Conservation (phyloP, 1,284 basidiomycete genomes). For the Pseudozyma thailandica region DNA sequence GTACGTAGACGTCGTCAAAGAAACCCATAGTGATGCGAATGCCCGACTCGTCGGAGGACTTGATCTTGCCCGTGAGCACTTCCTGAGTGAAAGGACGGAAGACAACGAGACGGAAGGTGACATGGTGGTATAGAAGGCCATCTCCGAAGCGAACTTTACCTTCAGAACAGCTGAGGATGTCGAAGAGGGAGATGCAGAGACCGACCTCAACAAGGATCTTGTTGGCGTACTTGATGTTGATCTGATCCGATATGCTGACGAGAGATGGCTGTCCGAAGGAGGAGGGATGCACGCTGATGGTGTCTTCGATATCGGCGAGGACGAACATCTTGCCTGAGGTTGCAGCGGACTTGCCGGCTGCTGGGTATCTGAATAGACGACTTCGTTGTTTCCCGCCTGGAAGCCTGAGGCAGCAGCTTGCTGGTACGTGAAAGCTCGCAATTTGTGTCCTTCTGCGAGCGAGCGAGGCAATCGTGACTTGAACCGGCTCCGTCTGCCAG, state of each 20-base stretch:
- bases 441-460: too few relatives aligned
- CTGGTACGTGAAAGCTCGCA: too few relatives aligned
- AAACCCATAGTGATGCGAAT: slow-evolving; percentile 84
- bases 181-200: slow-evolving; percentile 87
- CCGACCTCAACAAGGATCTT: slow-evolving; percentile 90
- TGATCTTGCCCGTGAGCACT: slow-evolving; percentile 87
- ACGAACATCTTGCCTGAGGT: slow-evolving; percentile 55
- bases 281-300: slow-evolving; percentile 79
- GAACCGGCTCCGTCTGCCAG: too few relatives aligned
- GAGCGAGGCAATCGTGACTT: too few relatives aligned
- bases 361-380: background rate
- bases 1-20: slow-evolving; percentile 91
- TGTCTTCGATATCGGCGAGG: slow-evolving; percentile 72
- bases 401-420: too few relatives aligned
- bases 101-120: slow-evolving; percentile 87
- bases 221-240: slow-evolving; percentile 95
- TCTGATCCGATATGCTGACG: slow-evolving; percentile 79
- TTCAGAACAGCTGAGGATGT: slow-evolving; percentile 84
- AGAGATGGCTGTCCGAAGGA: slow-evolving; percentile 79
- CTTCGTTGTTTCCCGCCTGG: too few relatives aligned
- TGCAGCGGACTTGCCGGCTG: background rate
- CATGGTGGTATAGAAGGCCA: slow-evolving; percentile 93
- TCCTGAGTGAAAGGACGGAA: slow-evolving; percentile 92
- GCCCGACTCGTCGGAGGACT: slow-evolving; percentile 75
- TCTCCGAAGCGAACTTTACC: slow-evolving; percentile 94